phyloP scores from a whole-genome alignment of 306 rosid genomes.

The Lotus japonicus region DNA sequence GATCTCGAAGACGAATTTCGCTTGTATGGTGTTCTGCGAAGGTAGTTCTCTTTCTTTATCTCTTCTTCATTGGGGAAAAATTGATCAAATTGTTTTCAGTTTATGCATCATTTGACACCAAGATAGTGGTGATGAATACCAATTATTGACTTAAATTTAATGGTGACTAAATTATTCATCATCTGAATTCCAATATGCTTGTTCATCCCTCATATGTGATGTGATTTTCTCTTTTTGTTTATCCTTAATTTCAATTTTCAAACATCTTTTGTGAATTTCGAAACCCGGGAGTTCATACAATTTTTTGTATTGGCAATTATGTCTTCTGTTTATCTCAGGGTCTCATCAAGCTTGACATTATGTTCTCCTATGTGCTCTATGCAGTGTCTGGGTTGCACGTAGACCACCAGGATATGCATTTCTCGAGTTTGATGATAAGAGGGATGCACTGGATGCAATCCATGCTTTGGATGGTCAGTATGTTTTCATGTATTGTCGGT shows the following conservation, averaged over 20 bases:
- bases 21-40: conserved; percentile 80
- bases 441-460: conserved; percentile 94
- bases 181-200: background rate
- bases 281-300: background rate
- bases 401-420: conserved; percentile 97
- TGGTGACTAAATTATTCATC: background rate
- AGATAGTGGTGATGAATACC: background rate
- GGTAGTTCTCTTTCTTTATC: conserved; percentile 31
- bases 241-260: background rate
- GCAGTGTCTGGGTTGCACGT: conserved; percentile 97
- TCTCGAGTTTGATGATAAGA: conserved; percentile 87
- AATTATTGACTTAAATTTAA: background rate
- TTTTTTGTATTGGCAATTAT: background rate
- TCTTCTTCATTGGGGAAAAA: background rate
- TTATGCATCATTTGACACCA: background rate
- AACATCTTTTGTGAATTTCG: background rate
- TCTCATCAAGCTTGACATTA: background rate
- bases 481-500: background rate
- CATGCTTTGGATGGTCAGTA: conserved; percentile 83
- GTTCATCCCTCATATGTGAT: background rate
- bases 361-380: background rate
- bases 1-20: conserved; percentile 93
- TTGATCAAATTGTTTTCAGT: background rate
- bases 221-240: background rate
- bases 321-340: background rate